Conservation (phyloP, 2,329 filamentous ascomycete genomes). For the Colletotrichum chrysophilum region DNA sequence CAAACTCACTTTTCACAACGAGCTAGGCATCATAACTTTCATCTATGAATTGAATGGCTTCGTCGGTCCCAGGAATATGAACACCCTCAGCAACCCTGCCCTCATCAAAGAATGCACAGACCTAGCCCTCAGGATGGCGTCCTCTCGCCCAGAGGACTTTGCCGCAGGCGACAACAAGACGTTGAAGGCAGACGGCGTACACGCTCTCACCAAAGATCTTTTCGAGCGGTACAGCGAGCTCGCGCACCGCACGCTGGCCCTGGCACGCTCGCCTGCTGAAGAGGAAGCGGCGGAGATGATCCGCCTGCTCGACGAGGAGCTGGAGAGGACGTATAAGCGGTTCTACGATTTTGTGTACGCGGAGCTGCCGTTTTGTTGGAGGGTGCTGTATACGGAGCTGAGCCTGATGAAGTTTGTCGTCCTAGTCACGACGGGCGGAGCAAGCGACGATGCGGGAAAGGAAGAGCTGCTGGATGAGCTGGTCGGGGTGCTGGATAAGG, state of each 20-base stretch:
- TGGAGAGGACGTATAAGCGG: slow-evolving; percentile 13
- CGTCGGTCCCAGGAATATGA: background rate
- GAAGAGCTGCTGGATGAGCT: slow-evolving; percentile 54
- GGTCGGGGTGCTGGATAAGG: slow-evolving; percentile 74
- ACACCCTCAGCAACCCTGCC: background rate
- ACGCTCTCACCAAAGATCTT: background rate
- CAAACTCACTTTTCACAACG: background rate
- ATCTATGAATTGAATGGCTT: accelerated
- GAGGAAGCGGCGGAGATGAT: background rate
- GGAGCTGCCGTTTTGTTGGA: slow-evolving; percentile 71
- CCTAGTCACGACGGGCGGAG: slow-evolving; percentile 1
- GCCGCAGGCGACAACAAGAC: background rate
- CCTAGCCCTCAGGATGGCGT: background rate
- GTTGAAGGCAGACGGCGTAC: background rate
- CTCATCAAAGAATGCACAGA: background rate
- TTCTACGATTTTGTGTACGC: slow-evolving; percentile 75
- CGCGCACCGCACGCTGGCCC: background rate
- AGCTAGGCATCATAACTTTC: accelerated
- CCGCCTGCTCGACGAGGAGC: slow-evolving; percentile 1
- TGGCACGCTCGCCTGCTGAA: background rate
- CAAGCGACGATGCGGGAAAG: background rate
- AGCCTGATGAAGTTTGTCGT: slow-evolving; percentile 64
- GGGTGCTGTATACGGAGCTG: slow-evolving; percentile 73
- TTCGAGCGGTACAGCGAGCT: background rate
- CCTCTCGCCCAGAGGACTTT: background rate